Base-by-base conservation (phyloP, 1,139 yeast species). In the Geotrichum carabidarum region DNA sequence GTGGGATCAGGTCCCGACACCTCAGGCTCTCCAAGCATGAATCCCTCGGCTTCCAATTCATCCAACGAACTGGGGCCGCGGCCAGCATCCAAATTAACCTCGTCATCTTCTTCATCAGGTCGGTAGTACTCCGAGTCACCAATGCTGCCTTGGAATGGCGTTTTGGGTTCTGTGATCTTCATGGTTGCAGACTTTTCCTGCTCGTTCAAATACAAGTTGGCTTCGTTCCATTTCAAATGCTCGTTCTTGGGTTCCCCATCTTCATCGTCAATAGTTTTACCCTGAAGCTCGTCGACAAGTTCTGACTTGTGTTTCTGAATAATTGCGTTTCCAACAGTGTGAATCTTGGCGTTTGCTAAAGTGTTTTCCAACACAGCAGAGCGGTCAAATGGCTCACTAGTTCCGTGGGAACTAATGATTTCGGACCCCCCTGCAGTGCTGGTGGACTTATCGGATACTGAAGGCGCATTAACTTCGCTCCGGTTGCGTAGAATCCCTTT, bases 151-250 rank as follows among this genome's bases (percentile, higher is more conserved):
- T 88, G 95, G 67, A 86, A 93, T 2, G 99, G 99, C 1, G 99
- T 93, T 74, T 93, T 93, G 38, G 99, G 99, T 70, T 93, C 99
- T 64, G 89, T 95, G 51, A 93, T 90, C 69, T 82, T 80, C 91
- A 85, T 85, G 44, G 88, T 84, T 36, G 91, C 81, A 34, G 78
- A 72, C 67, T 84, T 82, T 62, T 83, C 88, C 65, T 79, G 84
- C 66, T 86, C 93, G 17, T 85, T 78, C 57, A 80, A 71, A 62
- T 82, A 76, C 58, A 86, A 71, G 62, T 84, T 85, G 54, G 82
- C 74, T 64, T 86, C 93, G 67, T 86, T 91, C 91, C 93, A 86
- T 62, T 78, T 77, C 64, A 83, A 74, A 59, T 80, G 83, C 18
- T 65, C 69, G 6, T 35, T 34, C 5, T 11, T 9, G 22, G 53